These are phyloP conservation scores for Pythium apleroticum DNA, from an alignment of 352 stramenopile genomes.

Conservation along the genomic window DNA sequence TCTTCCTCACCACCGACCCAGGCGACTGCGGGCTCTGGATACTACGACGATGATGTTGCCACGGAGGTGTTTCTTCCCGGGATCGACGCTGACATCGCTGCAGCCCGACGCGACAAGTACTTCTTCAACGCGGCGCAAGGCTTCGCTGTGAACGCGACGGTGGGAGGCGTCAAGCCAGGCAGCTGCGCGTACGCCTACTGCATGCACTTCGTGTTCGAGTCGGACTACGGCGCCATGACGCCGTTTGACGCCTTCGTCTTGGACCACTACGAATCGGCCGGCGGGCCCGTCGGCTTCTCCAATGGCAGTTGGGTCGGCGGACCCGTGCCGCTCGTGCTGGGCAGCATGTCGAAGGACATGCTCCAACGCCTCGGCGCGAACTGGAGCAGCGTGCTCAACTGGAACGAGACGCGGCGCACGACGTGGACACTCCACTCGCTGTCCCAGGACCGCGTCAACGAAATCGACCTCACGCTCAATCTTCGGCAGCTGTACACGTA, in stretches of 20 bases:
- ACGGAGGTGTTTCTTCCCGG: not conserved
- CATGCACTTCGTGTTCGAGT: conserved; percentile 37
- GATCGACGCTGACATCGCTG: not conserved
- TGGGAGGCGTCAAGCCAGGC: not conserved
- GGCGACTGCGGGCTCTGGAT: not conserved
- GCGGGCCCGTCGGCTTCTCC: conserved; percentile 3
- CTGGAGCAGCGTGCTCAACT: conserved; percentile 7
- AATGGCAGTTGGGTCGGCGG: not conserved
- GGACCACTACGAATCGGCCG: conserved; percentile 28
- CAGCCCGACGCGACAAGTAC: not conserved
- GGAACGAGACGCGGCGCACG: conserved; percentile 31
- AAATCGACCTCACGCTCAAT: conserved; percentile 43
- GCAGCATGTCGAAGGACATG: conserved; percentile 13
- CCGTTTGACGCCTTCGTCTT: conserved; percentile 47
- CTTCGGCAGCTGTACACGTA: conserved; percentile 47
- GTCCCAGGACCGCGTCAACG: not conserved
- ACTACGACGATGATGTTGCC: not conserved
- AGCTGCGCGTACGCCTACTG: conserved; percentile 18
- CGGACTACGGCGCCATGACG: conserved; percentile 39
- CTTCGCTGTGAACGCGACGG: conserved; percentile 1
- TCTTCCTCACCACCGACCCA: not conserved
- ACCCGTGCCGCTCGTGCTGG: conserved; percentile 28
- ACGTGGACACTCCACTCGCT: conserved; percentile 40
- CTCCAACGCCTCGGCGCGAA: not conserved
- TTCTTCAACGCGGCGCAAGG: not conserved